Evolutionary conservation across 2,329 filamentous ascomycete species (phyloP), one percentile per base, ranked within the genome.

Genomic region (Scedosporium boydii): DNA sequence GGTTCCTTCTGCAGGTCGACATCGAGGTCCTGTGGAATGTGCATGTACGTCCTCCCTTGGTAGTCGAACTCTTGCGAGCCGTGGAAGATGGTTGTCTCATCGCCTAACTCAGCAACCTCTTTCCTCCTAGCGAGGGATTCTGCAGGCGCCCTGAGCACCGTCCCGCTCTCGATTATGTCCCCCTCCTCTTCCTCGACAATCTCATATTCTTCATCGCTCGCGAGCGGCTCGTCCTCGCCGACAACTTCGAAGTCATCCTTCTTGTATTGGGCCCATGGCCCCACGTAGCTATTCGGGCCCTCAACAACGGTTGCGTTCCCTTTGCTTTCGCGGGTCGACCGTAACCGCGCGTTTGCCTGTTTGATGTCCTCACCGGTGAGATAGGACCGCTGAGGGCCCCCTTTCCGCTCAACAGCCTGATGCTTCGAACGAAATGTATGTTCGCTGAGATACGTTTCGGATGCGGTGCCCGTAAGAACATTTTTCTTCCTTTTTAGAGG

Each of bases 31-130:
- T 91, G 92, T 3, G 95, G 95, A 56, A 98, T 82, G 75, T 99
- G 95, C 93, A 99, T 97, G 73, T 96, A 99, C 41, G 93, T 96
- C 67, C 95, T 83, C 58, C 95, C 95, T 73, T 96, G 90, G 77
- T 99, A 99, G 74, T 99, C 95, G 78, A 87, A 88, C 75, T 95
- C 80, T 71, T 90, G 81, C 48, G 83, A 82, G 65, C 93, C 95
- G 70, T 96, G 89, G 76, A 98, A 99, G 55, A 87, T 87, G 53
- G 88, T 92, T 60, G 88, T 95, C 77, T 99, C 95, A 27, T 84
- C 84, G 64, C 86, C 86, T 69, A 81, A 67, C 66, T 81, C 80
- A 70, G 87, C 84, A 7, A 81, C 80, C 70, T 84, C 78, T 71
- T 84, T 83, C 67, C 86, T 75, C 65, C 79, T 78, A 42, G 77